Conservation (phyloP, 371 early-diverging fungal genomes). For the Rhizomucor pusillus region DNA sequence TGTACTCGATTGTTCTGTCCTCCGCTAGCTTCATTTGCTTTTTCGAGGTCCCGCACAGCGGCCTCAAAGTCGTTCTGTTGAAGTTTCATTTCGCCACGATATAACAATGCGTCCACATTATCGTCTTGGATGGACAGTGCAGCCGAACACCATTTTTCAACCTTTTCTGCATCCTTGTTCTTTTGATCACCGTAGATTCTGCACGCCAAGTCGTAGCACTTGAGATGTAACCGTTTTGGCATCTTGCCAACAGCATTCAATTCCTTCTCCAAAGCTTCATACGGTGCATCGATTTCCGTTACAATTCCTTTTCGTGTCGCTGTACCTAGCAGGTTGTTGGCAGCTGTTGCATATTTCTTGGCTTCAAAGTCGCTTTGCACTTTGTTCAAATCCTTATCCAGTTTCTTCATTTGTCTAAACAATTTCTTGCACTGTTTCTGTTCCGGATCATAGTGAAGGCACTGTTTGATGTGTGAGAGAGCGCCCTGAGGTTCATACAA, state of each 20-base stretch:
- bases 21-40: constrained; percentile 64
- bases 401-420: constrained; percentile 70
- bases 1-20: constrained; percentile 58
- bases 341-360: constrained; percentile 64
- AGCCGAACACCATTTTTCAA: constrained; percentile 58
- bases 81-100: constrained; percentile 69
- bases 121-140: constrained; percentile 59
- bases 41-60: constrained; percentile 67
- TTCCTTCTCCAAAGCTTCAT: constrained; percentile 26
- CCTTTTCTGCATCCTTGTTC: constrained; percentile 40
- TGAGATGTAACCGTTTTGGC: constrained; percentile 53
- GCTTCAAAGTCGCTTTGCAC: constrained; percentile 54
- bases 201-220: constrained; percentile 61
- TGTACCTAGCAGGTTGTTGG: constrained; percentile 59
- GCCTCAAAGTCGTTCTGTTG: constrained; percentile 72
- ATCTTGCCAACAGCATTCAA: constrained; percentile 32
- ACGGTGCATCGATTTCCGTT: constrained; percentile 45
- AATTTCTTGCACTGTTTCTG: constrained; percentile 78
- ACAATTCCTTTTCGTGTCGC: constrained; percentile 48
- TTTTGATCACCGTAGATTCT: constrained; percentile 56
- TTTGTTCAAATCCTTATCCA: constrained; percentile 72
- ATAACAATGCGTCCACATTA: constrained; percentile 67
- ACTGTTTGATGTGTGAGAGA: constrained; percentile 73
- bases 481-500: constrained; percentile 72
- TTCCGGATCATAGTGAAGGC: constrained; percentile 89